Conservation (phyloP, 805 yeast species). For the Yamadazyma olivae region DNA sequence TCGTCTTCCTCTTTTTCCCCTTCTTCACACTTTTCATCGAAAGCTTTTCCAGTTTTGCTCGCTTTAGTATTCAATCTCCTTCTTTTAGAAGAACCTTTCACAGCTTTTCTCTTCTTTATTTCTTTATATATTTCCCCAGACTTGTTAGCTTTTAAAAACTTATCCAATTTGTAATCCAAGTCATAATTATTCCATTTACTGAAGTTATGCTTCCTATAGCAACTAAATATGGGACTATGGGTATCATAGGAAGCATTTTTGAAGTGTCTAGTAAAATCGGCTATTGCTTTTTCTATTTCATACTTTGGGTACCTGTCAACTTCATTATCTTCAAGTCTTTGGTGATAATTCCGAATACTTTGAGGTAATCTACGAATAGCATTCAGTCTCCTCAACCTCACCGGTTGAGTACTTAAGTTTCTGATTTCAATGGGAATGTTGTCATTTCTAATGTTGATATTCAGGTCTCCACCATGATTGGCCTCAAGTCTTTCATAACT, state of each 20-base stretch:
- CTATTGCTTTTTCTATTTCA: constrained; percentile 1
- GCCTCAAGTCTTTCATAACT: not conserved
- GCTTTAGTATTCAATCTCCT: constrained; percentile 4
- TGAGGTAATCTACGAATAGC: constrained; percentile 4
- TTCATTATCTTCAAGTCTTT: not conserved
- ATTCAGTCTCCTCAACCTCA: constrained; percentile 6
- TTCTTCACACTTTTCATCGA: constrained; percentile 13
- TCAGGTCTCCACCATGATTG: not conserved
- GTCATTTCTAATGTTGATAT: not conserved
- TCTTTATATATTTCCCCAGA: constrained; percentile 1
- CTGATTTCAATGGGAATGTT: constrained; percentile 1
- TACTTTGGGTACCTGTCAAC: not conserved
- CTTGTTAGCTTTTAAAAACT: constrained; percentile 2
- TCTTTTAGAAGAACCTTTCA: no score
- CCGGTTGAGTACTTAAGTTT: not conserved
- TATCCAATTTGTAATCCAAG: constrained; percentile 6
- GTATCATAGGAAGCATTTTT: no score
- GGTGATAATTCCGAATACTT: not conserved
- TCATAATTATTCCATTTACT: constrained; percentile 5
- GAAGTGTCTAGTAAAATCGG: constrained; percentile 1
- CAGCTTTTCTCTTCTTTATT: not conserved
- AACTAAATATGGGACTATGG: constrained; percentile 4
- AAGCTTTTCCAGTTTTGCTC: no score
- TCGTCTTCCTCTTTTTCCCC: constrained; percentile 1
- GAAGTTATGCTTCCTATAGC: constrained; percentile 3